A percentile compares a stretch with the other conserved stretches of the same genome.
Conservation (phyloP, 1,139 yeast species). For the Debaryomyces robertsiae region DNA sequence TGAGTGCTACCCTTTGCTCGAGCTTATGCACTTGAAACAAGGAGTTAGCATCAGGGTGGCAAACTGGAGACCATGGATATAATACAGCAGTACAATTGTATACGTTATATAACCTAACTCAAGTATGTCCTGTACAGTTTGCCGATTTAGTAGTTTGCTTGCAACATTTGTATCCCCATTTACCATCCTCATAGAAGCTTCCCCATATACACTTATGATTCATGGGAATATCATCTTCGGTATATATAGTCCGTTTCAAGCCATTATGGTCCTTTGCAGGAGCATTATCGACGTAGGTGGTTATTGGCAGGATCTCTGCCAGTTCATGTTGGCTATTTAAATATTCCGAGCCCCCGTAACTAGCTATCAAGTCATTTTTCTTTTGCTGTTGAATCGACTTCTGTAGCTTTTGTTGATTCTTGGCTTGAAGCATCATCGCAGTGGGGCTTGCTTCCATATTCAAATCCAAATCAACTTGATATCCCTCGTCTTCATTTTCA, state of each 20-base stretch:
- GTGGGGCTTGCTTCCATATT: conserved; percentile 65
- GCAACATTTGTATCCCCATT: conserved; percentile 56
- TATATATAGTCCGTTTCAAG: conserved; percentile 27
- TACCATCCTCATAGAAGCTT: conserved; percentile 47
- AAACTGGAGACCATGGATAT: conserved; percentile 24
- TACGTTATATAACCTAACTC: neutral
- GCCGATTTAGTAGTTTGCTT: conserved; percentile 20
- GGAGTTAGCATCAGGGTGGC: conserved; percentile 16
- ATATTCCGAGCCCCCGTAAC: conserved; percentile 36
- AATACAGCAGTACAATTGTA: neutral
- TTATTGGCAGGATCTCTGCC: conserved; percentile 6
- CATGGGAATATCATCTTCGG: conserved; percentile 39
- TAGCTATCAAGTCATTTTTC: conserved; percentile 7
- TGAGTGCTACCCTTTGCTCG: conserved; percentile 18
- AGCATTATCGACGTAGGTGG: conserved; percentile 1
- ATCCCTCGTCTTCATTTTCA: conserved; percentile 22
- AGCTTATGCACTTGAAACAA: conserved; percentile 19
- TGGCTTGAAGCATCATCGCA: conserved; percentile 48
- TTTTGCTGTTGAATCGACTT: conserved; percentile 1
- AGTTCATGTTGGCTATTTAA: conserved; percentile 4
- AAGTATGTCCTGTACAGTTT: neutral
- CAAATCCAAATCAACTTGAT: conserved; percentile 41
- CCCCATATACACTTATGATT: conserved; percentile 52
- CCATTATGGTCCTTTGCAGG: conserved; percentile 15
- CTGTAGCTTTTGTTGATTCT: conserved; percentile 38